Conservation (phyloP, 768 basidiomycete genomes). For the Sporobolomyces roseus region DNA sequence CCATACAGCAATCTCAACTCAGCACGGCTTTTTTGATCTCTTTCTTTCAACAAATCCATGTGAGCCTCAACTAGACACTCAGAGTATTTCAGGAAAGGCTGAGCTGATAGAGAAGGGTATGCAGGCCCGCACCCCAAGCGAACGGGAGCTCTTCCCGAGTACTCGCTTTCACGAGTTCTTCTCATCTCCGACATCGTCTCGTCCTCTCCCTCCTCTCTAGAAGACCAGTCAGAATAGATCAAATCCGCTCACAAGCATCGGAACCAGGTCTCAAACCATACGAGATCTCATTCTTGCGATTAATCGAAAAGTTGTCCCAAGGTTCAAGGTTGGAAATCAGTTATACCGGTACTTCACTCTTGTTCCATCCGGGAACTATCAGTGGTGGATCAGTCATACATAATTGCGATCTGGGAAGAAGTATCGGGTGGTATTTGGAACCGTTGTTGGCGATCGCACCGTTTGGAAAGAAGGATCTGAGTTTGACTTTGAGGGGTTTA, state of each 20-base stretch:
- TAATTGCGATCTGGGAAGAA: slow-evolving; percentile 81
- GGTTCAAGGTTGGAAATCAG: slow-evolving; percentile 94
- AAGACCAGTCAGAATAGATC: slow-evolving; percentile 74
- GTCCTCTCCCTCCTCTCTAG: slow-evolving; percentile 87
- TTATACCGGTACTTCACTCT: slow-evolving; percentile 88
- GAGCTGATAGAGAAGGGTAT: neutral
- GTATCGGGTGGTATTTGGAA: slow-evolving; percentile 91
- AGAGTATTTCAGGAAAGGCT: too few species aligned
- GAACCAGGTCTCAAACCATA: slow-evolving; percentile 93
- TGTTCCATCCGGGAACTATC: slow-evolving; percentile 88
- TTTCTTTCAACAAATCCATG: neutral
- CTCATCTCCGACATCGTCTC: slow-evolving; percentile 74
- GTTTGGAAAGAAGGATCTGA: slow-evolving; percentile 81
- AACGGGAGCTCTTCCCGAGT: slow-evolving; percentile 31
- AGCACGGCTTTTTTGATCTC: neutral
- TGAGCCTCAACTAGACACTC: too few species aligned
- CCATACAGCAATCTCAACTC: too few species aligned
- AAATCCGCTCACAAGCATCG: slow-evolving; percentile 84
- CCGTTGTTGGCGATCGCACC: slow-evolving; percentile 84
- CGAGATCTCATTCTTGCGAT: slow-evolving; percentile 80
- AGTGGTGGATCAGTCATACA: slow-evolving; percentile 74
- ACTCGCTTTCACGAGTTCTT: slow-evolving; percentile 60
- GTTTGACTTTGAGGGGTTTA: slow-evolving; percentile 77
- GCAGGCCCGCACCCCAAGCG: neutral
- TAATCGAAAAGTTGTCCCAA: slow-evolving; percentile 87